Percentiles rank a stretch among this genome's conserved stretches.
phyloP scores from a whole-genome alignment of 2,329 filamentous ascomycete genomes.

The Lachnellula cervina region DNA sequence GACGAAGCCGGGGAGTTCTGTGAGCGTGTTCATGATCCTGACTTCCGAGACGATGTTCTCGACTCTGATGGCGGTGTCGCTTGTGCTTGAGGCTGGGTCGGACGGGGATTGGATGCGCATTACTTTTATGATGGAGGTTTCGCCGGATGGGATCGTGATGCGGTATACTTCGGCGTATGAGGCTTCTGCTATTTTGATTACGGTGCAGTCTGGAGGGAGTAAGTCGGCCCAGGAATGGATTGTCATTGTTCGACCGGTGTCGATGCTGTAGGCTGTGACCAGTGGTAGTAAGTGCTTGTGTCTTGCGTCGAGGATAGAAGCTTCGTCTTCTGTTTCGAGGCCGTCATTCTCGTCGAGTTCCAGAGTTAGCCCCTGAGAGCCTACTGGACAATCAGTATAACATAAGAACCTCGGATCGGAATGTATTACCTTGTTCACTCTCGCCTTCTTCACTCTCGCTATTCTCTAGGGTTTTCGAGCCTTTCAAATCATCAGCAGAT shows the following conservation, averaged over 20 bases:
- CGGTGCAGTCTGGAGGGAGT: conserved; percentile 46
- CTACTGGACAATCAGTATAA: too few species aligned
- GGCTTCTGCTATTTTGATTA: conserved; percentile 62
- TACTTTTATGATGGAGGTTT: conserved; percentile 59
- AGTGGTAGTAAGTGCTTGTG: conserved; percentile 17
- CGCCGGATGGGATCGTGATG: conserved; percentile 51
- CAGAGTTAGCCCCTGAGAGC: background rate
- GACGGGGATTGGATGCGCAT: conserved; percentile 45
- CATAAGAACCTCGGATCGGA: too few species aligned
- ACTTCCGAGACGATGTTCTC: conserved; percentile 54
- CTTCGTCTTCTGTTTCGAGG: background rate
- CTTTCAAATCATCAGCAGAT: too few species aligned
- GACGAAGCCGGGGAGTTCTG: conserved; percentile 60
- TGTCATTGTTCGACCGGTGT: conserved; percentile 10
- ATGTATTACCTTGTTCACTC: too few species aligned
- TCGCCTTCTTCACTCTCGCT: too few species aligned
- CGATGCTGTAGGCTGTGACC: conserved; percentile 15
- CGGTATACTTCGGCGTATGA: conserved; percentile 64
- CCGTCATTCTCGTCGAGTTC: background rate
- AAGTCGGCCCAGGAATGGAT: conserved; percentile 48
- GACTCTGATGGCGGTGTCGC: conserved; percentile 21
- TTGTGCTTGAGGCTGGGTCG: conserved; percentile 16
- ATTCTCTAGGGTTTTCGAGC: too few species aligned
- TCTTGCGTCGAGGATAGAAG: background rate
- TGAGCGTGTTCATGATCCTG: conserved; percentile 58